Base-by-base conservation (phyloP, 2,329 filamentous ascomycete genomes). In the Aspergillus arachidicola region DNA sequence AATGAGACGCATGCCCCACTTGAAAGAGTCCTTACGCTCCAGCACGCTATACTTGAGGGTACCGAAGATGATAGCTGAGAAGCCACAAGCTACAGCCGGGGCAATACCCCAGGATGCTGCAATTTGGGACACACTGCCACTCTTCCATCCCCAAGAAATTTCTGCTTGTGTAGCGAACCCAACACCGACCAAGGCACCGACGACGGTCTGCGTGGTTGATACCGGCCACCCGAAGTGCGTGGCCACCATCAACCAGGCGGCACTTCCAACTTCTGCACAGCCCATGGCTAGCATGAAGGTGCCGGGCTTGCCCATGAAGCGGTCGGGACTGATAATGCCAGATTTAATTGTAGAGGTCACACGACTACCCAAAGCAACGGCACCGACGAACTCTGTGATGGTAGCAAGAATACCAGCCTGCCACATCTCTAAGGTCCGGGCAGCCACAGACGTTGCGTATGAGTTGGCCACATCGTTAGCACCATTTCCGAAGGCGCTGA, bases 401-500 rank as follows among this genome's bases (percentile, higher is more conserved):
- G 80, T 76, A 59, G 83, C 79, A 23, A 86, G 72, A 28, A 85
- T 70, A 66, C 83, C 83, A 69, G 79, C 83, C 71, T 84, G 82
- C 57, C 79, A 76, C 82, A 85, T 84, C 45, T 81, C 82, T 68
- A 86, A 77, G 43, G 83, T 84, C 30, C 79, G 76, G 4, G 84
- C 83, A 16, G 83, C 83, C 38, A 86, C 82, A 3, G 79, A 82
- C 23, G 82, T 84, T 34, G 84, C 84, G 73, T 84, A 86, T 0
- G 83, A 79, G 71, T 85, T 86, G 73, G 83, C 83, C 64, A 85
- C 83, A 83, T 85, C 83, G 64, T 74, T 74, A 53, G 72, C 72
- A 23, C 72, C 72, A 53, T 74, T 74, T 28, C 72, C 72, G 48
- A 72, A 73, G 23, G 66, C 65, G 57, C 71, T 72, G 64, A 73